These are phyloP conservation scores for Infundibulicybe gibba DNA, from an alignment of 768 basidiomycete genomes.

Conservation along the genomic window DNA sequence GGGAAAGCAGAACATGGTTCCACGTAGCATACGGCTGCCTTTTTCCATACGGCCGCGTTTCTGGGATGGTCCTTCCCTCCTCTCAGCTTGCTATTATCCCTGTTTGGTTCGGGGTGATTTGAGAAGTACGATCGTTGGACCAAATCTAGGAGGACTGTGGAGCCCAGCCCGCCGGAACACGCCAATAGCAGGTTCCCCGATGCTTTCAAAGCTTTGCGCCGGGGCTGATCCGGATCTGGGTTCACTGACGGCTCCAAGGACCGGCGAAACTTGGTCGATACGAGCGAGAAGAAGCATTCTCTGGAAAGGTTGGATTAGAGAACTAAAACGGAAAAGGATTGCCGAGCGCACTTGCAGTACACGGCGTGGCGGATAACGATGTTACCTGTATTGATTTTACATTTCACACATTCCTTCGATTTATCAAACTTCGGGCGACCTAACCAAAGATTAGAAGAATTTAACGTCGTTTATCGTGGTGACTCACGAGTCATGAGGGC, in stretches of 20 bases:
- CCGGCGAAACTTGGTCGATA: conserved; percentile 61
- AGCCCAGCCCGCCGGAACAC: conserved; percentile 78
- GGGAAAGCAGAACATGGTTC: conserved; percentile 61
- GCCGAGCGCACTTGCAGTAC: conserved; percentile 69
- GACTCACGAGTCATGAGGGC: conserved; percentile 65
- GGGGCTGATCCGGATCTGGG: conserved; percentile 45
- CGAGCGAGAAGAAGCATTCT: conserved; percentile 63
- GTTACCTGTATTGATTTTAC: conserved; percentile 61
- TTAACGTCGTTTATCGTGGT: background rate
- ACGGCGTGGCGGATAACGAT: conserved; percentile 76
- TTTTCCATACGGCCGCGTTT: conserved; percentile 58
- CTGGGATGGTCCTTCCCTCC: conserved; percentile 70
- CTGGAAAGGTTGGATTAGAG: conserved; percentile 23
- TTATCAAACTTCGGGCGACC: conserved; percentile 68
- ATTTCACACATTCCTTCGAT: conserved; percentile 67
- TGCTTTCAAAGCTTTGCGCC: conserved; percentile 60
- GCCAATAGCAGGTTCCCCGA: conserved; percentile 66
- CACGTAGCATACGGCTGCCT: conserved; percentile 63
- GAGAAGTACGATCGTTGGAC: conserved; percentile 57
- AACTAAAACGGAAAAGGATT: conserved; percentile 1
- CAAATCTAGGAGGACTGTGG: conserved; percentile 69
- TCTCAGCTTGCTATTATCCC: conserved; percentile 24
- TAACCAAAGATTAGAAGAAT: conserved; percentile 17
- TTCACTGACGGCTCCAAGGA: conserved; percentile 65
- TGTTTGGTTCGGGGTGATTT: conserved; percentile 12